Evolutionary conservation across 1,284 basidiomycete species (phyloP), one percentile per base, ranked within the genome.

Genomic region (Binderoboletus segoi): DNA sequence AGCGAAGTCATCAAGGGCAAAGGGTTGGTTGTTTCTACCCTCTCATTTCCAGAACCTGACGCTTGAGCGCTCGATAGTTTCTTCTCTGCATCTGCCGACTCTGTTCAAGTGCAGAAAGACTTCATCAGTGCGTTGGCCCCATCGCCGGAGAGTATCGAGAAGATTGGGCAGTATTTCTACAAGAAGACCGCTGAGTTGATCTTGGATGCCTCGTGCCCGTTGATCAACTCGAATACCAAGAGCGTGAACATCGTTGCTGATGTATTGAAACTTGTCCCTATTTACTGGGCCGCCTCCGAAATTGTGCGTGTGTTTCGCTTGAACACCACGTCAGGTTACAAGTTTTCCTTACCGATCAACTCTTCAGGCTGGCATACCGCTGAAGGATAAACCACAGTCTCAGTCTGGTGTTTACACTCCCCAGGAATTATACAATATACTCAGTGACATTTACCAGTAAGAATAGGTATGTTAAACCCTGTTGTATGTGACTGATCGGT

Each of bases 231-330:
- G 23, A 77, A 79, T 32, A 76, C 74, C 5, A 73, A 70, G 43
- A 80, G 78, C 43, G 77, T 93, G 23, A 89, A 94, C 66, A 72
- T 94, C 56, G 85, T 89, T 26, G 77, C 81, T 8, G 85, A 91
- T 62, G 88, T 93, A 4, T 67, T 91, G 59, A 87, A 82, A 66
- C 68, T 77, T 33, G 79, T 87, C 1, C 86, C 91, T 8, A 72
- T 91, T 33, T 73, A 81, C 60, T 92, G 89, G 86, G 83, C 78
- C 28, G 84, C 87, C 4, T 77, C 77, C 26, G 84, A 90, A 53
- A 73, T 93, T 46, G 90, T 91, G 58, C 48, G 86, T 76, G 13
- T 28, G 2, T 15, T 43, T 21, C 47, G 13, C 8, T 20, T 24
- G 32, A 18, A 23, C 23, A 35, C 7, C 1, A 24, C 37, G 7